Evolutionary conservation across 169 alveolate genomes (phyloP).

Genomic region (Plasmodium vivax): DNA sequence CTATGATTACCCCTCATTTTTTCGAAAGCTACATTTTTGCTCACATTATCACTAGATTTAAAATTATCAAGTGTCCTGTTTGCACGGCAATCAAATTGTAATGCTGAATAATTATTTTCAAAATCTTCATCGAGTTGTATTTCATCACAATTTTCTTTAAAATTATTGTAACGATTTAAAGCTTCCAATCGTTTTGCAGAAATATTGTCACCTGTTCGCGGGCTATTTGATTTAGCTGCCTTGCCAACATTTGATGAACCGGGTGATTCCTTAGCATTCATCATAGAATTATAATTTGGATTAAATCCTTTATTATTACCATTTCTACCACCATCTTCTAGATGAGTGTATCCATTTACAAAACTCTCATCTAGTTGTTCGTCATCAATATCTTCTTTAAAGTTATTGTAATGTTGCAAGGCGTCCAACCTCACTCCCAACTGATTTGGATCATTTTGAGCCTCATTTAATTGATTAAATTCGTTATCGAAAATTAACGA

Average conservation of each 20-base stretch:
- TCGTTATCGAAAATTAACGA: neutral
- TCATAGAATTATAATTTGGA: neutral
- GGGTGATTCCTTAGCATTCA: neutral
- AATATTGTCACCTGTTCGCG: neutral
- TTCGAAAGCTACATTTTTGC: neutral
- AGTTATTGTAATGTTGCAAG: neutral
- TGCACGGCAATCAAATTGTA: neutral
- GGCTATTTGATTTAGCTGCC: neutral
- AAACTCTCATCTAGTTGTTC: neutral
- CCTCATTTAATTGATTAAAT: neutral
- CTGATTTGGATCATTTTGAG: neutral
- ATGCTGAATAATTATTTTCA: neutral
- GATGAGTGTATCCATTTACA: neutral
- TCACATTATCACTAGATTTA: neutral
- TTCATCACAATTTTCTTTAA: neutral
- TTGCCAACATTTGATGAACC: neutral
- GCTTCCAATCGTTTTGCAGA: neutral
- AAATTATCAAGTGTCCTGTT: neutral
- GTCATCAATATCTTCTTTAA: neutral
- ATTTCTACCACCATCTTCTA: neutral
- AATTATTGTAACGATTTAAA: neutral
- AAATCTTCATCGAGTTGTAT: neutral
- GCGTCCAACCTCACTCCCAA: neutral
- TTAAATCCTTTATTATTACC: neutral
- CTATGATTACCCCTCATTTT: neutral